Evolutionary conservation across 345 rosid species (phyloP), one percentile per base, ranked within the genome.

Genomic region (Citrus maxima): DNA sequence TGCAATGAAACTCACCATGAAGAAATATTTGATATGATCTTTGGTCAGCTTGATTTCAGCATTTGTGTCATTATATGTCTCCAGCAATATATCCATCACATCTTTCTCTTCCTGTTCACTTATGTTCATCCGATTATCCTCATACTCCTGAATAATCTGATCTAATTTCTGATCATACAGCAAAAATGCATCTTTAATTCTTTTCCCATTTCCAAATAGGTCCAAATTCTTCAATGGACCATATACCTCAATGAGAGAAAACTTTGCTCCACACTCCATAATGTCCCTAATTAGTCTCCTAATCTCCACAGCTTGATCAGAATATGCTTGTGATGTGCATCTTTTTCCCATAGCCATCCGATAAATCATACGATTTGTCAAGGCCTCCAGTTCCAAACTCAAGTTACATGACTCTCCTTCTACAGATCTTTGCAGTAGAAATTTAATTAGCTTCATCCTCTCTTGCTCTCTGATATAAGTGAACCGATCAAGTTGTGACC

Each of bases 201-300:
- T 89, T 72, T 80, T 85, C 78, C 91, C 91, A 21, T 84, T 85
- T 35, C 90, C 92, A 24, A 88, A 88, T 69, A 89, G 68, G 59
- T 89, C 92, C 4, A 86, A 77, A 30, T 85, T 80, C 59, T 80
- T 79, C 60, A 93, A 75, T 24, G 94, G 88, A 51, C 97, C 93
- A 77, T 84, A 88, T 7, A 88, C 79, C 80, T 93, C 97, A 60
- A 87, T 82, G 27, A 84, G 72, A 5, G 88, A 83, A 1, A 89
- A 78, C 85, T 81, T 93, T 42, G 87, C 88, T 2, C 88, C 90
- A 18, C 85, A 84, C 73, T 80, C 59, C 85, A 93, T 71, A n/a
- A 89, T 86, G 46, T 87, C 85, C 21, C 73, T 70, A 10, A 89
- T 58, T 70, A 77, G 27, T 67, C 66, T 78, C 74, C 82, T 66